Evolutionary conservation across 495 filamentous ascomycete genomes (phyloP), one percentile per base, ranked within the genome.

Genomic region (Jackrogersella minutella): DNA sequence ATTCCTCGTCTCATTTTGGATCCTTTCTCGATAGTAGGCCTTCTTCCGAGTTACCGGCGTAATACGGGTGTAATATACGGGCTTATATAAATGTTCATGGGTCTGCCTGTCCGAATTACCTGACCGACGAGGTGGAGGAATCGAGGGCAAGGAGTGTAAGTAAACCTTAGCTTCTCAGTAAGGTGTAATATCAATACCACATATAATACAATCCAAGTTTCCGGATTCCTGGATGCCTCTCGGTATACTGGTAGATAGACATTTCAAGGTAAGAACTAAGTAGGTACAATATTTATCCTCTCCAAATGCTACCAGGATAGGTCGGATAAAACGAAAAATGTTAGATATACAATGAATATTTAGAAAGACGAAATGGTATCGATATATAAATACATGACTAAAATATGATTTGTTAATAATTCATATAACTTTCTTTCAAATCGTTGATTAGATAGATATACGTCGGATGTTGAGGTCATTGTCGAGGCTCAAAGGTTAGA

Each of bases 1-100:
- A 75, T 66, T 13, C 70, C 66, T 59, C 73, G 69, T 55, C 71
- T 79, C 44, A 73, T 78, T 60, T 77, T 78, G 65, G 53, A 2
- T 16, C 11, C 17, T 51, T 21, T 4, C 14, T 24, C 11, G 14
- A n/a, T 13, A 22, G 21, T 31, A 41, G 6, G 13, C 2, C 43
- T 14, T 19, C 16, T n/a, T 31, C 30, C 14, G 49, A 36, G 17
- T 19, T 52, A 13, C 22, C 9, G 1, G 49, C 22, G 28, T 1
- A 11, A 24, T 36, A 36, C 22, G 13, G 1, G 49, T 36, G 28
- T 1, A 11, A 24, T 36, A 36, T 49, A 13, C 2, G 7, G 31
- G 16, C 16, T 36, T 52, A 36, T 36, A 26, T 30, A n/a, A 46
- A 26, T 26, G 9, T 46, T n/a, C 41, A 43, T 37, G 8, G 36